Conservation (phyloP, 306 rosid genomes). For the Cucumis sativus region Cucumber_9930_V3 NC_026657.2:1931501-1932000, state of each 20-base stretch:
- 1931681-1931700: conserved; percentile 73
- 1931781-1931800: conserved; percentile 24
- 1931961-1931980: conserved; percentile 69
- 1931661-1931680: conserved; percentile 72
- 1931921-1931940: conserved; percentile 58
- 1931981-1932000: background rate
- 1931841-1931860: background rate
- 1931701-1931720: conserved; percentile 76
- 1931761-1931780: conserved; percentile 59
- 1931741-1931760: conserved; percentile 60
- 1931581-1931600: background rate
- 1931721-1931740: conserved; percentile 60
- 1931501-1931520: conserved; percentile 99
- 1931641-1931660: conserved; percentile 79
- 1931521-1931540: conserved; percentile 99
- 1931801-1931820: background rate
- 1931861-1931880: conserved; percentile 38
- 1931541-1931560: conserved; percentile 47
- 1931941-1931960: conserved; percentile 85
- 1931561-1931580: background rate
- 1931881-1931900: conserved; percentile 76
- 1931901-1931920: conserved; percentile 82
- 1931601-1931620: conserved; percentile 9
- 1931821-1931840: background rate
- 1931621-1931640: conserved; percentile 71